These are phyloP conservation scores for Sphaerulina populicola DNA, from an alignment of 2,329 filamentous ascomycete genomes.

Conservation along the genomic window DNA sequence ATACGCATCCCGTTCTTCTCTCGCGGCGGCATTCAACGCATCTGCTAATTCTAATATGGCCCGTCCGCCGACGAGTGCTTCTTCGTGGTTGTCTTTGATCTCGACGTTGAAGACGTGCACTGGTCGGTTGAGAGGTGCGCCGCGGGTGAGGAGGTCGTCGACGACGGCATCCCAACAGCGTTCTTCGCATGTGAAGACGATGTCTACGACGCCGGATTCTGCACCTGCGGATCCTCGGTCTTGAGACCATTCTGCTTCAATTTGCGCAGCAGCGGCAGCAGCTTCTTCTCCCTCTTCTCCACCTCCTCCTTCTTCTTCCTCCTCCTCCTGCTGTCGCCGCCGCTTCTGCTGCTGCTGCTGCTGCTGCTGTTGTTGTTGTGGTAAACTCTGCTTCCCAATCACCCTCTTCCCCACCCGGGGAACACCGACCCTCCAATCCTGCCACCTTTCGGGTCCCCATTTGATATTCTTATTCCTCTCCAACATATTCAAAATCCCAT, in stretches of 20 bases:
- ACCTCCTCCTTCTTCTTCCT: not conserved
- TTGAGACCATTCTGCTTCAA: conserved; percentile 44
- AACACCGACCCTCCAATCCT: conserved; percentile 87
- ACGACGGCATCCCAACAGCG: conserved; percentile 96
- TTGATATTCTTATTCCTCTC: conserved; percentile 86
- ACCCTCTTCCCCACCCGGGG: conserved; percentile 62
- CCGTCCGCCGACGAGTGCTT: conserved; percentile 79
- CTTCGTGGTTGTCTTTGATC: conserved; percentile 97
- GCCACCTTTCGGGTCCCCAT: conserved; percentile 93
- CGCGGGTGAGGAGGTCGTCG: conserved; percentile 81
- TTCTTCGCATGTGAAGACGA: conserved; percentile 96
- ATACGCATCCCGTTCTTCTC: conserved; percentile 66
- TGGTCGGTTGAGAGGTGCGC: conserved; percentile 76
- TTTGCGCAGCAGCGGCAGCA: too few species aligned
- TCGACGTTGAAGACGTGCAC: conserved; percentile 98
- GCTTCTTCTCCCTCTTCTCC: too few species aligned
- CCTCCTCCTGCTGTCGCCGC: not conserved
- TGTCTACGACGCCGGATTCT: conserved; percentile 81
- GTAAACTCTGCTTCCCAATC: not conserved
- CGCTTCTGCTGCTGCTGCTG: not conserved
- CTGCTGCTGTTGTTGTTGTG: not conserved
- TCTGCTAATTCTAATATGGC: conserved; percentile 89
- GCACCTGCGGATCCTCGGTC: conserved; percentile 72
- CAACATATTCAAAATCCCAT: conserved; percentile 92
- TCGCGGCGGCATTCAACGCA: conserved; percentile 70